A percentile compares a stretch with the other conserved stretches of the same genome.
Evolutionary conservation across 1,284 basidiomycete species (phyloP).

Genomic region (Gomphus bonarii): DNA sequence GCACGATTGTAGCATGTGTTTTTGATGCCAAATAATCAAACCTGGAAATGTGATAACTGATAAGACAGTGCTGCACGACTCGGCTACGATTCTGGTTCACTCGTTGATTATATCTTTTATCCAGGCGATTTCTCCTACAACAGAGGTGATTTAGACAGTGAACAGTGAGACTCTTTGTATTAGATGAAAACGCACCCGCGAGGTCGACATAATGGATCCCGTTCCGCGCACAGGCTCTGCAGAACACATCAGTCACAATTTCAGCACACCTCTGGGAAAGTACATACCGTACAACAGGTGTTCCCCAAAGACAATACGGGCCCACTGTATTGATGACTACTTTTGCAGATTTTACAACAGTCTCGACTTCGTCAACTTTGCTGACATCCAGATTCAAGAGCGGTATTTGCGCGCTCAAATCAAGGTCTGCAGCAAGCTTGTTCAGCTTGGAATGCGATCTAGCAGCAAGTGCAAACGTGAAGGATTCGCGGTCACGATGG

Average conservation of each 20-base stretch:
- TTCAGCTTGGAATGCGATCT: constrained; percentile 48
- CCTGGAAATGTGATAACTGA: constrained; percentile 19
- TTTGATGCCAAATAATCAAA: constrained; percentile 59
- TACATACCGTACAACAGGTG: constrained; percentile 45
- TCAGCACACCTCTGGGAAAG: neutral
- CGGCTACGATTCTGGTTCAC: constrained; percentile 19
- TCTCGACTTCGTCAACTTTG: constrained; percentile 35
- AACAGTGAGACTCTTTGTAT: neutral
- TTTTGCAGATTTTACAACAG: constrained; percentile 38
- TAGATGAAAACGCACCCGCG: constrained; percentile 19
- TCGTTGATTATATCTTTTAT: constrained; percentile 40
- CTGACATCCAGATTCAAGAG: constrained; percentile 43
- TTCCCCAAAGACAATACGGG: constrained; percentile 55
- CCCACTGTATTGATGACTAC: constrained; percentile 63
- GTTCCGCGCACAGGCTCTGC: constrained; percentile 39
- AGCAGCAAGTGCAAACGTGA: constrained; percentile 50
- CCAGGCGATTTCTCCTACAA: constrained; percentile 40
- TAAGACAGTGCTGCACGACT: constrained; percentile 5
- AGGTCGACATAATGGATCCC: constrained; percentile 60
- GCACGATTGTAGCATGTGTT: constrained; percentile 58
- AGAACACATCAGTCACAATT: constrained; percentile 10
- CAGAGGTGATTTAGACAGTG: neutral
- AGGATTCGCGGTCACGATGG: constrained; percentile 38
- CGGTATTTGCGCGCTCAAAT: constrained; percentile 31
- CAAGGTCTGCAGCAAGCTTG: constrained; percentile 31